These are phyloP conservation scores for Achaetomium macrosporum DNA, from an alignment of 2,329 filamentous ascomycete genomes.

Conservation along the genomic window DNA sequence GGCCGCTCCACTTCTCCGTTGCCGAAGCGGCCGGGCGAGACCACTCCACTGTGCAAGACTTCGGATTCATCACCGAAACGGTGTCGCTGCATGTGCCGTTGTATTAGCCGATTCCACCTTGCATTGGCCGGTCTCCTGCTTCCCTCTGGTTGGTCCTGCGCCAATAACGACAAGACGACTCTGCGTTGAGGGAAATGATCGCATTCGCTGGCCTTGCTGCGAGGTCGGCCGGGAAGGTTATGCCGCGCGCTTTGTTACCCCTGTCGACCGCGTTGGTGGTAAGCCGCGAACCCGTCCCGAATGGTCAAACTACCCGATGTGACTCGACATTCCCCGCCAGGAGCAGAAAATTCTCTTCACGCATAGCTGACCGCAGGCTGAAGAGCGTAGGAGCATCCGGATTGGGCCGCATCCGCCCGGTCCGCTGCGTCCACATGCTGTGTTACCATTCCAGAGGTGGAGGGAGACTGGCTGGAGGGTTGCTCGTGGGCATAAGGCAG, in stretches of 20 bases:
- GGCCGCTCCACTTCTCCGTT: conserved; percentile 17
- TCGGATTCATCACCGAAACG: conserved; percentile 4
- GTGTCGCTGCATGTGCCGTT: conserved; percentile 17
- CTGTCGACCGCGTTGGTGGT: background rate
- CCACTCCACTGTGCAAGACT: conserved; percentile 9
- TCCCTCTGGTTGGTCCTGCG: conserved; percentile 17
- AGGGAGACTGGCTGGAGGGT: background rate
- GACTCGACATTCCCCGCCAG: conserved; percentile 1
- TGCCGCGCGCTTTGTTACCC: conserved; percentile 7
- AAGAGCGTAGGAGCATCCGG: conserved; percentile 5
- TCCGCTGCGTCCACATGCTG: conserved; percentile 20
- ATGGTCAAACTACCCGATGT: background rate
- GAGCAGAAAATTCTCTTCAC: conserved; percentile 14
- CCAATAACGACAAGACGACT: conserved; percentile 3
- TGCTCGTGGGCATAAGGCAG: conserved; percentile 15
- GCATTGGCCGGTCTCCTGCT: conserved; percentile 20
- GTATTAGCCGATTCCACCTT: conserved; percentile 16
- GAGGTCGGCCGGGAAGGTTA: background rate
- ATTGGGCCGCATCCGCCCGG: conserved; percentile 18
- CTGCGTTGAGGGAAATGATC: background rate
- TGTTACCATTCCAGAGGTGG: conserved; percentile 17
- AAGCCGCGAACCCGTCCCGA: background rate
- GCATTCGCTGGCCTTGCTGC: background rate
- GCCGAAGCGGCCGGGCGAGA: conserved; percentile 14
- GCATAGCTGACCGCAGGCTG: conserved; percentile 4